phyloP scores from a whole-genome alignment of 179 eudicot species.

The Vitellaria paradoxa region DNA sequence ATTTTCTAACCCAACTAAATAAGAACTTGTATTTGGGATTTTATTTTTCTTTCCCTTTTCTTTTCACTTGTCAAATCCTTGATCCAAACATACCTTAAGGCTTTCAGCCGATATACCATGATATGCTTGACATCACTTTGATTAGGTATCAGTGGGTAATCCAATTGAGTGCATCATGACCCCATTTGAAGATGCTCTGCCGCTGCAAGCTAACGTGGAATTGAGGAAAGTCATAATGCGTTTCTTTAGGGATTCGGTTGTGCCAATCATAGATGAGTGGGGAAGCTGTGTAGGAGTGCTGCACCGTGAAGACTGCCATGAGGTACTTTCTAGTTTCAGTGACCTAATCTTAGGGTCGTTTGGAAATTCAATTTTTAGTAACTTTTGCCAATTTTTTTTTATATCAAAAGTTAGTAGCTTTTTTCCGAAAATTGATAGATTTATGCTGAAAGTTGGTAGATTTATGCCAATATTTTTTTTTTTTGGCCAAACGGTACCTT shows the following conservation, averaged over 20 bases:
- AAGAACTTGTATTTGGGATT: no score
- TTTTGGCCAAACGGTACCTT: no score
- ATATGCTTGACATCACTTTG: neutral
- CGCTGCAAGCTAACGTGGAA: conserved; percentile 42
- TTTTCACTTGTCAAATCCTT: no score
- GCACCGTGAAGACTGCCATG: conserved; percentile 63
- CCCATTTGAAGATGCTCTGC: conserved; percentile 55
- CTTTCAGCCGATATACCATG: neutral
- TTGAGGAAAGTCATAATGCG: conserved; percentile 50
- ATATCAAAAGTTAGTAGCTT: no score
- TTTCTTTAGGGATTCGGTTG: conserved; percentile 43
- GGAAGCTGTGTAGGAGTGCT: conserved; percentile 68
- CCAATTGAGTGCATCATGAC: conserved; percentile 58
- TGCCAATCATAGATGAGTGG: conserved; percentile 68
- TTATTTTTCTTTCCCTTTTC: no score
- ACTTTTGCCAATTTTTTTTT: no score
- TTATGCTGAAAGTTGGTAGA: no score
- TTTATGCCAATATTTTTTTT: no score
- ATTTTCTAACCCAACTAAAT: no score
- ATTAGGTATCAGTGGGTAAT: conserved; percentile 55
- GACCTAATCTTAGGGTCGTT: conserved; percentile 4
- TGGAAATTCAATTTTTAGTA: no score
- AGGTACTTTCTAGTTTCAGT: conserved; percentile 28
- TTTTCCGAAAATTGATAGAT: no score
- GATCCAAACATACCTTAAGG: neutral